These are phyloP conservation scores for Globisporangium abappressorium DNA, from an alignment of 352 stramenopile species.

Conservation along the genomic window DNA sequence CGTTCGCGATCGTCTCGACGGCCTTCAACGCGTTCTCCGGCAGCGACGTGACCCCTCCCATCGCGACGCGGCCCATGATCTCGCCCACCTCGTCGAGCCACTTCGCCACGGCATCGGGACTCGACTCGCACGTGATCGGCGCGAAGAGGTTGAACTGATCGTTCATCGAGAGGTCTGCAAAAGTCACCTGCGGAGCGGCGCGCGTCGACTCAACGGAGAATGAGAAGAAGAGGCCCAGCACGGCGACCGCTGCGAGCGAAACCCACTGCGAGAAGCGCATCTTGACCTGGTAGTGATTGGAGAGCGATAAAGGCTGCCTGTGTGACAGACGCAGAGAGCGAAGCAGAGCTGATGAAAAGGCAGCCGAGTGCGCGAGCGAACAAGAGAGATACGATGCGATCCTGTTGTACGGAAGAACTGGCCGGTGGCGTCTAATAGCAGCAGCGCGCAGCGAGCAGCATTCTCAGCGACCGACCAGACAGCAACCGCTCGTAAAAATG, in stretches of 20 bases:
- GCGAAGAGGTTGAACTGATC: constrained; percentile 22
- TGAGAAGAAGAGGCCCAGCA: not conserved
- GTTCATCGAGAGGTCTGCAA: not conserved
- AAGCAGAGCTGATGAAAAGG: not conserved
- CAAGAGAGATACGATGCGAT: not conserved
- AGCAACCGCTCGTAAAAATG: not conserved
- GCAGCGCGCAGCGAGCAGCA: too few relatives aligned
- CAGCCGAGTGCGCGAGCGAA: not conserved
- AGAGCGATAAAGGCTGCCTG: not conserved
- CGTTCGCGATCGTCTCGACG: constrained; percentile 31
- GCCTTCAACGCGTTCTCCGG: constrained; percentile 30
- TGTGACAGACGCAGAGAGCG: not conserved
- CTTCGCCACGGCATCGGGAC: constrained; percentile 9
- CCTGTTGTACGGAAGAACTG: not conserved
- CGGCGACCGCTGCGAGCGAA: not conserved
- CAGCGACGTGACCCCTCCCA: constrained; percentile 33
- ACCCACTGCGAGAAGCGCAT: not conserved
- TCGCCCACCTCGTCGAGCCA: constrained; percentile 43
- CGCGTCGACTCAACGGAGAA: not conserved
- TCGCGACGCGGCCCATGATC: constrained; percentile 41
- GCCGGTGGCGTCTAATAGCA: too few relatives aligned
- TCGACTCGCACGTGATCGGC: constrained; percentile 27
- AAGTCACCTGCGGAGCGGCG: not conserved
- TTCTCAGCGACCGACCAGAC: not conserved
- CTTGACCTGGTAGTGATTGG: not conserved